phyloP scores from a whole-genome alignment of 148 eudicot genomes.

The Dysphania ambrosioides region DNA sequence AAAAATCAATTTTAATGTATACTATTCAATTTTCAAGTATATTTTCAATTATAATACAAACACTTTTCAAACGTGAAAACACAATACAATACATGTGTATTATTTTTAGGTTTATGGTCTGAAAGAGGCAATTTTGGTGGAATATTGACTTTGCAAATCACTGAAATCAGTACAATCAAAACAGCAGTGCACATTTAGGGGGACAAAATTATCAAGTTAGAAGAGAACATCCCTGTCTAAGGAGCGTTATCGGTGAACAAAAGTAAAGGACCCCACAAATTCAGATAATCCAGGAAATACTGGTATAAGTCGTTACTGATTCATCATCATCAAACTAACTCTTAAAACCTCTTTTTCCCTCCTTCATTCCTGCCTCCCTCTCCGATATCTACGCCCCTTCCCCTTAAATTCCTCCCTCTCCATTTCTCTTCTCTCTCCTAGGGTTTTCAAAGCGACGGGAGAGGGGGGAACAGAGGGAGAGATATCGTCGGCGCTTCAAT shows the following conservation, averaged over 20 bases:
- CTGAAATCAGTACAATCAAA: not conserved
- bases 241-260: constrained; percentile 8
- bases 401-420: not conserved
- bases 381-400: not conserved
- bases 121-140: not conserved
- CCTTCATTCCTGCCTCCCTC: not conserved
- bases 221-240: not conserved
- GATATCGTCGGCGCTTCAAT: not conserved
- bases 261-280: not conserved
- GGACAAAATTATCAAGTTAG: not conserved
- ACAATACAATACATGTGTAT: no score
- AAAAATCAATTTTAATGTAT: no score
- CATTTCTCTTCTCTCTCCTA: constrained; percentile 8
- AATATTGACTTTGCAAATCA: not conserved
- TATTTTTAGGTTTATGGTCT: not conserved
- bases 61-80: no score
- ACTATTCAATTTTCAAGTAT: no score
- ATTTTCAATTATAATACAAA: no score
- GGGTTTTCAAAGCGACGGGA: not conserved
- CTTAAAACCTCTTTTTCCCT: not conserved
- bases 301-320: constrained; percentile 7
- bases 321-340: not conserved
- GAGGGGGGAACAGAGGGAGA: not conserved
- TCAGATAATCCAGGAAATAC: not conserved
- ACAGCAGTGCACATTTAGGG: not conserved